Conservation (phyloP, 495 filamentous ascomycete species). For the Aspergillus ostianus region DNA sequence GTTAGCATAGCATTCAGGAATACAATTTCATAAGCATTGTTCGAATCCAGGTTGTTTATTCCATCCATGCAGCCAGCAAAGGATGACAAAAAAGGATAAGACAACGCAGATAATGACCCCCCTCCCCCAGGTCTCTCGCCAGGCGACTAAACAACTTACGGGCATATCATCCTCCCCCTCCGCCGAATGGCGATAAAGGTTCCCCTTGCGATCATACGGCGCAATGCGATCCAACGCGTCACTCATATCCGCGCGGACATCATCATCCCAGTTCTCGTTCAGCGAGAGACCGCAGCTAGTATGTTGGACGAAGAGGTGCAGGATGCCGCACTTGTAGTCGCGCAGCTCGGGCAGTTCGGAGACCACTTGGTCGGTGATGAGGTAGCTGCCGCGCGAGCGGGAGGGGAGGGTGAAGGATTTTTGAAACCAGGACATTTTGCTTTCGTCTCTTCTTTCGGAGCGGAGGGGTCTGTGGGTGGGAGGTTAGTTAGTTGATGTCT, state of each 20-base stretch:
- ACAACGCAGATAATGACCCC: conserved; percentile 1
- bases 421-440: conserved; percentile 71
- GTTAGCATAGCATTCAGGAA: no score
- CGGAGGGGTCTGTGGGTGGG: neutral
- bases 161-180: conserved; percentile 94
- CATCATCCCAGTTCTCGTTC: conserved; percentile 93
- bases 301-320: conserved; percentile 90
- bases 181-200: conserved; percentile 80
- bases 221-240: conserved; percentile 90
- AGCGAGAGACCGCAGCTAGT: conserved; percentile 81
- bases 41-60: no score
- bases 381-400: conserved; percentile 77
- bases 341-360: conserved; percentile 70
- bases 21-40: no score
- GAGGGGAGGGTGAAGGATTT: conserved; percentile 75
- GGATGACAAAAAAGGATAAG: no score
- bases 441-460: neutral
- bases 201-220: conserved; percentile 68
- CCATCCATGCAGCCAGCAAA: no score
- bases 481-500: no score
- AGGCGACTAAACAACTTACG: conserved; percentile 32
- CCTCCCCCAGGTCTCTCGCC: neutral
- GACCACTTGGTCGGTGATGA: conserved; percentile 74
- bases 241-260: conserved; percentile 83
- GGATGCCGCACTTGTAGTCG: conserved; percentile 77